A percentile compares a stretch with the other conserved stretches of the same genome.
Evolutionary conservation across 106 monocot genomes (phyloP).

Genomic region (Phalaenopsis aphrodite): DNA sequence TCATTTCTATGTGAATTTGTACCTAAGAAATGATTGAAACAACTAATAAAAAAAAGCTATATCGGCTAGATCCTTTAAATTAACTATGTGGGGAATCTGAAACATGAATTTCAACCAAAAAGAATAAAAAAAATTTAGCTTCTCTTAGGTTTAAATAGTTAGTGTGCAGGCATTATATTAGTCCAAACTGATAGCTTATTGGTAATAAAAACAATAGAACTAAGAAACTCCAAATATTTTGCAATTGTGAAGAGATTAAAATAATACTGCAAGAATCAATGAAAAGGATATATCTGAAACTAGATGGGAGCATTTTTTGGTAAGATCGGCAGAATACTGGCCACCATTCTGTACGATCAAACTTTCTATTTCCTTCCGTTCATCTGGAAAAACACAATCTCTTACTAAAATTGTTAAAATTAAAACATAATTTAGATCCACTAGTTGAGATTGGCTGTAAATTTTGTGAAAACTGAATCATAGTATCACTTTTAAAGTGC

Average conservation of each 20-base stretch:
- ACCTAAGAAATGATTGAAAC: neutral
- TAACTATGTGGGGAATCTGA: neutral
- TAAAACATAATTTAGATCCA: neutral
- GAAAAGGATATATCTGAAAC: slow-evolving; percentile 96
- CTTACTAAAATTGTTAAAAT: neutral
- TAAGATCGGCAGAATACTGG: slow-evolving; percentile 78
- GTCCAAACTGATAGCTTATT: neutral
- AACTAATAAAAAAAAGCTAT: neutral
- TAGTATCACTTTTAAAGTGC: neutral
- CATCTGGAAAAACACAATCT: slow-evolving; percentile 35
- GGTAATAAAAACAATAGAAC: neutral
- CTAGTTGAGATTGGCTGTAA: neutral
- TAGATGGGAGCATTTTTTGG: slow-evolving; percentile 88
- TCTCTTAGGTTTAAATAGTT: neutral
- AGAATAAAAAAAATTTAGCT: neutral
- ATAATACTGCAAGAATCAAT: neutral
- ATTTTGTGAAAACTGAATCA: neutral
- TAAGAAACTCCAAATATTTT: neutral
- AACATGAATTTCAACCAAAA: neutral
- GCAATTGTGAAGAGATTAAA: neutral
- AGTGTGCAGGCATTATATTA: neutral
- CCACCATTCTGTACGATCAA: slow-evolving; percentile 84
- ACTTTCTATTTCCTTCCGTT: slow-evolving; percentile 64
- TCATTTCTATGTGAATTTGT: neutral
- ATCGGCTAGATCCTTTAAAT: neutral